Conservation (phyloP, 768 basidiomycete species). For the Leccinum boreale region DNA sequence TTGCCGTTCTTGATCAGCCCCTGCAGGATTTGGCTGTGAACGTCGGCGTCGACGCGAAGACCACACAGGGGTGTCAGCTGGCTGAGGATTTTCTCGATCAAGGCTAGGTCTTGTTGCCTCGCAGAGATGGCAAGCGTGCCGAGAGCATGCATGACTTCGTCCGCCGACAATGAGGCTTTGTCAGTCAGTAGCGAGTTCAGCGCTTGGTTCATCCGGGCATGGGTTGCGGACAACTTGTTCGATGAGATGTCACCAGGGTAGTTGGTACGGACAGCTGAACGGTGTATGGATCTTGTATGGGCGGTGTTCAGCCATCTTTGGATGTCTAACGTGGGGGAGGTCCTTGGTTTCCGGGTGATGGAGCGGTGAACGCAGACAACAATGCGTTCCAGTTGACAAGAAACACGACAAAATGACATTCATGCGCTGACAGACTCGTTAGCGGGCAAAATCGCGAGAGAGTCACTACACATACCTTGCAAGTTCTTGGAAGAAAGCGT, state of each 20-base stretch:
- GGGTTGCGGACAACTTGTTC: conserved; percentile 20
- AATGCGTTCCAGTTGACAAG: conserved; percentile 28
- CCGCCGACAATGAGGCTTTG: conserved; percentile 9
- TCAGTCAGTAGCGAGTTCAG: conserved; percentile 20
- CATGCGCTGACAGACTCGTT: conserved; percentile 41
- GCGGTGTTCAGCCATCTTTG: conserved; percentile 20
- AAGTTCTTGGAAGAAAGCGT: background rate
- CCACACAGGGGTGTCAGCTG: conserved; percentile 49
- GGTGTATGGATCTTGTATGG: conserved; percentile 7
- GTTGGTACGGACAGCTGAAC: background rate
- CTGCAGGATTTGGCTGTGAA: conserved; percentile 48
- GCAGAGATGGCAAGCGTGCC: conserved; percentile 50
- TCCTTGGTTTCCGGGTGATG: conserved; percentile 11
- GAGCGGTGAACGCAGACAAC: conserved; percentile 26
- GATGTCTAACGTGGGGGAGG: conserved; percentile 11
- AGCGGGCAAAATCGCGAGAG: conserved; percentile 15
- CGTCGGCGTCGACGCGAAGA: conserved; percentile 40
- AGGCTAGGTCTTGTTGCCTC: conserved; percentile 48
- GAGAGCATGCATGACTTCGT: conserved; percentile 39
- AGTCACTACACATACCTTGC: background rate
- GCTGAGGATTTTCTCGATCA: conserved; percentile 50
- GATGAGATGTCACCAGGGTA: conserved; percentile 8
- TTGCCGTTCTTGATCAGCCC: conserved; percentile 46
- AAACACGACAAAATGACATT: conserved; percentile 53
- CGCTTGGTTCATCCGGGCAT: conserved; percentile 21